phyloP scores from a whole-genome alignment of 2,329 filamentous ascomycete genomes.

The Cylindrodendrum hubeiense region DNA sequence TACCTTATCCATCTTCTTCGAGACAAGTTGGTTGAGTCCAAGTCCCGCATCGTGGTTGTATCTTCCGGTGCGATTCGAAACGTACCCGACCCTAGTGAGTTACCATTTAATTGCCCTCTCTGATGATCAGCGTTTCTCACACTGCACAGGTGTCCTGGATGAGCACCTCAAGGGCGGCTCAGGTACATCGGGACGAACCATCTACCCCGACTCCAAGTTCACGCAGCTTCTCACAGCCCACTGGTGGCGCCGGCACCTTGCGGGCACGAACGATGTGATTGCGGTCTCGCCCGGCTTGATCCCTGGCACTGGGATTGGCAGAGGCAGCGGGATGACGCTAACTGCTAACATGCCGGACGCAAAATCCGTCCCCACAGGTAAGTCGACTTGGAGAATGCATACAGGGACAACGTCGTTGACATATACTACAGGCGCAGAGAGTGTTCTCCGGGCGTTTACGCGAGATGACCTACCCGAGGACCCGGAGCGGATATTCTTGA shows the following conservation, averaged over 20 bases:
- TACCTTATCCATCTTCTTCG: constrained; percentile 64
- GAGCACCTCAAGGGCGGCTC: constrained; percentile 55
- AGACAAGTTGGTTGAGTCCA: constrained; percentile 60
- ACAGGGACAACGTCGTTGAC: constrained; percentile 24
- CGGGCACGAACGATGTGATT: constrained; percentile 57
- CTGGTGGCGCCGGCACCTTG: constrained; percentile 68
- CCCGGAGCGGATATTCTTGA: constrained; percentile 65
- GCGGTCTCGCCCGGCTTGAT: constrained; percentile 67
- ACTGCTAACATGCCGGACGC: constrained; percentile 57
- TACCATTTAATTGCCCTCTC: neutral
- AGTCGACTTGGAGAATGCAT: neutral
- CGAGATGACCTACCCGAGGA: constrained; percentile 62
- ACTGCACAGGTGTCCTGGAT: constrained; percentile 50
- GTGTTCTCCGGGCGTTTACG: constrained; percentile 58
- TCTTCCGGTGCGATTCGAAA: constrained; percentile 62
- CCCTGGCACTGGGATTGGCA: constrained; percentile 58
- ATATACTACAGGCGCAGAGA: constrained; percentile 55
- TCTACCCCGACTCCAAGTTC: constrained; percentile 63
- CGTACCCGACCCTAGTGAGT: constrained; percentile 54
- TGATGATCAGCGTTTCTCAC: constrained; percentile 11
- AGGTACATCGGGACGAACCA: constrained; percentile 40
- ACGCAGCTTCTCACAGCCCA: constrained; percentile 63
- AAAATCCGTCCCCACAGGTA: constrained; percentile 61
- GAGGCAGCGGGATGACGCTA: constrained; percentile 46
- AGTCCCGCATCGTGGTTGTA: constrained; percentile 62